Base-by-base conservation (phyloP, 768 basidiomycete species). In the Kwoniella pini region DNA sequence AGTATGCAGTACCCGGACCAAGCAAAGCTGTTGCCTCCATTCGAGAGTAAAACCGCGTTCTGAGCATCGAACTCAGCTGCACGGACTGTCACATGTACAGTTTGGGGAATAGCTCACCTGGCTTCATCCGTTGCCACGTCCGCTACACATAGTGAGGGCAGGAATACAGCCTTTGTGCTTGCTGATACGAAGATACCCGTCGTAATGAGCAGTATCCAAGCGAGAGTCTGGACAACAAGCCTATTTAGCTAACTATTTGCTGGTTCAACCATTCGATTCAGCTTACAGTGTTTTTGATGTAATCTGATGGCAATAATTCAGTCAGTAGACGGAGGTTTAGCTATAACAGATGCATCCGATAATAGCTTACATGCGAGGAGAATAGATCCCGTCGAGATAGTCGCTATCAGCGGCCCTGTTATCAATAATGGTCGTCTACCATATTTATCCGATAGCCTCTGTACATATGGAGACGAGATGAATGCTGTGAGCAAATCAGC, bases 131-230 rank as follows among this genome's bases (percentile, higher is more conserved):
- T 40, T 6, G 73, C 67, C 5, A 75, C 60, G 49, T 75, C 73
- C 3, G 73, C 60, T 19, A 75, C 65, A 30, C 60, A 64, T 2
- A 75, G 68, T 13, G 67, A 63, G 4, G 73, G 73, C 1, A 70
- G 54, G 52, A 75, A 75, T 19, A 70, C 55, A 19, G 70, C 62
- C 55, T 75, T 75, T 4, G 73, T 71, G 1, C 65, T 68, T 31
- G 70, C 73, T 3, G 73, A 64, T 49, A 75, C 63, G 54, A 72
- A 69, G 31, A 75, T 60, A 9, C 73, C 73, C 31, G 57, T 67
- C 30, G 59, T 28, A 6, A 60, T 53, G 33, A 75, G 66, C 12
- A 68, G 63, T 36, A 72, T 42, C 67, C 70, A 75, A 2, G 64
- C 60, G 12, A 63, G n/a, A 12, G 58, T 60, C 58, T 64, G 27